Evolutionary conservation across 2,329 filamentous ascomycete species (phyloP), one percentile per base, ranked within the genome.

Genomic region (Diplodia mutila): DNA sequence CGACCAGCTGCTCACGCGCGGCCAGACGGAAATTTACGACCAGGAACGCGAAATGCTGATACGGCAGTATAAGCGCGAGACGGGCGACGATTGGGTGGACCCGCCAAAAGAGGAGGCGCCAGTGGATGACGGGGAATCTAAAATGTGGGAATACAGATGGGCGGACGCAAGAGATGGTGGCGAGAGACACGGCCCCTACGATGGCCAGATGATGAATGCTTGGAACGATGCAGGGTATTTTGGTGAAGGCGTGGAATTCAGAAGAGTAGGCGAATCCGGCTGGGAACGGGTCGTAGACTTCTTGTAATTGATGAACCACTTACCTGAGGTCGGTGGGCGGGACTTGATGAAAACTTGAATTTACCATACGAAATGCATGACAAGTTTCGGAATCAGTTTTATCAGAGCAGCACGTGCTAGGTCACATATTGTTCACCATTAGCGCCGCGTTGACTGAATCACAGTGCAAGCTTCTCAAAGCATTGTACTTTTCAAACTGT

Each of bases 211-310:
- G 46, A 98, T 99, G 95, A 87, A 89, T 73, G 91, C 92, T 2
- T 99, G 95, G 95, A 89, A 91, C 72, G 89, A 92, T 70, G 93
- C 93, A 27, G 95, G 95, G 2, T 98, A 98, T 77, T 99, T 99
- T 79, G 91, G 89, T 14, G 90, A 95, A 70, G 92, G 92, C 0
- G 93, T 97, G 27, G 94, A 84, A 70, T 85, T 83, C 71, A 78
- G 80, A 61, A 73, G 74, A 27, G 75, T 81, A 18, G 81, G 80
- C 14, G 75, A 79, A 48, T 73, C 69, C 14, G 80, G 80, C 51
- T 85, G 82, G 82, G 80, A 76, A 64, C 72, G 77, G 39, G 65
- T 79, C 16, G 73, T 82, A 23, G 80, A 63, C n/a, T 63, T 63
- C 14, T 7, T 46, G 37, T 59, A n/a, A 46, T 12, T n/a, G 34